These are phyloP conservation scores for Hymenochaete sp. DNA, from an alignment of 1,284 basidiomycete species.

Conservation along the genomic window DNA sequence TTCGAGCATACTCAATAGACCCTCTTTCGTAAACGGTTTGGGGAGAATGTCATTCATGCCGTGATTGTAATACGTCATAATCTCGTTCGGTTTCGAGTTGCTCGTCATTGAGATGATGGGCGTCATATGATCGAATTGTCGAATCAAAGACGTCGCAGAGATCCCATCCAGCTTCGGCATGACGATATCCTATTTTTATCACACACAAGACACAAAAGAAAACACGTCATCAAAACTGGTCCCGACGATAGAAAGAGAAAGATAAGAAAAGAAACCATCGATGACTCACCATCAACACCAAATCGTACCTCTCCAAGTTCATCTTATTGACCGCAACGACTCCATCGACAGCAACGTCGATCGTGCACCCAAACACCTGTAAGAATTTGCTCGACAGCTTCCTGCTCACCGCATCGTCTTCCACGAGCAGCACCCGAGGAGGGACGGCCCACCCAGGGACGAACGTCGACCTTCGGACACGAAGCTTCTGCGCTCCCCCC, in stretches of 20 bases:
- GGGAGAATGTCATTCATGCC: constrained; percentile 94
- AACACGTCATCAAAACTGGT: constrained; percentile 11
- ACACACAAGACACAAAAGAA: constrained; percentile 7
- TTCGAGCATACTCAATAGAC: constrained; percentile 86
- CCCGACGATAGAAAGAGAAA: neutral
- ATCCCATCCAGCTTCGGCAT: constrained; percentile 92
- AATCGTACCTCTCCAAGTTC: constrained; percentile 90
- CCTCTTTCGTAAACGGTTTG: constrained; percentile 93
- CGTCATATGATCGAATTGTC: constrained; percentile 90
- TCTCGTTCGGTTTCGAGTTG: constrained; percentile 85
- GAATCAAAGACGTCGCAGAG: constrained; percentile 84
- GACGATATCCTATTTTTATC: constrained; percentile 65
- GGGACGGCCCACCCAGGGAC: constrained; percentile 86
- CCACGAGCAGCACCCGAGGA: constrained; percentile 83
- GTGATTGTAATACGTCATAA: constrained; percentile 68
- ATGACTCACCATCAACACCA: constrained; percentile 80
- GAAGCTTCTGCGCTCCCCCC: constrained; percentile 38
- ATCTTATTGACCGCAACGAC: constrained; percentile 93
- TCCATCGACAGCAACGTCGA: constrained; percentile 91
- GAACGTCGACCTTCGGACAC: constrained; percentile 67
- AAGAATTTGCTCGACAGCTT: constrained; percentile 88
- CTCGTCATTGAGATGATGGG: constrained; percentile 97
- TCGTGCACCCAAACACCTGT: constrained; percentile 91
- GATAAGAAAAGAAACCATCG: neutral
- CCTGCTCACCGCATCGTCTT: constrained; percentile 90